Evolutionary conservation across 2,329 filamentous ascomycete genomes (phyloP), one percentile per base, ranked within the genome.

Genomic region (Fonsecaea monophora): DNA sequence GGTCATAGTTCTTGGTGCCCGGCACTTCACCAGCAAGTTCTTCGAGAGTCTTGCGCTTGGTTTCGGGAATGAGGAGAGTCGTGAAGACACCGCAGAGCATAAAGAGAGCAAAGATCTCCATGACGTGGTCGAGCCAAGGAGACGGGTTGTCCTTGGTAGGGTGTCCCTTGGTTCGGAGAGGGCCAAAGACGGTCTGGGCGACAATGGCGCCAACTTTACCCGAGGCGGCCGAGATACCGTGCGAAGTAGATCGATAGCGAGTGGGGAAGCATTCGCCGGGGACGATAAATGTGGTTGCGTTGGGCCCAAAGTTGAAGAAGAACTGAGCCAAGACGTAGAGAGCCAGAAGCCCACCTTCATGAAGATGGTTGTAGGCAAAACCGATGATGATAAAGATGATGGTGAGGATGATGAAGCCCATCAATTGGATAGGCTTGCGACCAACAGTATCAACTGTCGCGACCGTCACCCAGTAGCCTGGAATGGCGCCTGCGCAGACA

Each of bases 401-500:
- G 1, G 87, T 90, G 4, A 91, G 80, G 15, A 89, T 74, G 40
- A 37, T 34, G 75, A 90, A 90, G 15, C 88, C 88, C 53, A 84
- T 75, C 1, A 90, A 77, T 80, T 88, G 92, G 65, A 94, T 92
- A 1, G 90, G 86, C 82, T 92, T 93, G 74, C 91, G 89, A 62
- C 91, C 91, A 13, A 93, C 73, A 1, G 85, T 90, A 78, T 94
- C 91, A 64, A 92, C 87, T 0, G 86, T 87, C 12, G 87, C 87
- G 5, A 93, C 90, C 0, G 90, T 91, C 15, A 92, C 85, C 91
- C 91, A 94, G 82, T 94, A 94, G 13, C 91, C 91, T 0, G 91
- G 91, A 13, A 94, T 90, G 56, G 91, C 89, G 65, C 91, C 91
- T 3, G 91, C 91, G 66, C 90, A 87, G 72, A 93, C 88, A 59